These are phyloP conservation scores for Phaseolus coccineus DNA, from an alignment of 331 rosid genomes.

Conservation along the genomic window DNA sequence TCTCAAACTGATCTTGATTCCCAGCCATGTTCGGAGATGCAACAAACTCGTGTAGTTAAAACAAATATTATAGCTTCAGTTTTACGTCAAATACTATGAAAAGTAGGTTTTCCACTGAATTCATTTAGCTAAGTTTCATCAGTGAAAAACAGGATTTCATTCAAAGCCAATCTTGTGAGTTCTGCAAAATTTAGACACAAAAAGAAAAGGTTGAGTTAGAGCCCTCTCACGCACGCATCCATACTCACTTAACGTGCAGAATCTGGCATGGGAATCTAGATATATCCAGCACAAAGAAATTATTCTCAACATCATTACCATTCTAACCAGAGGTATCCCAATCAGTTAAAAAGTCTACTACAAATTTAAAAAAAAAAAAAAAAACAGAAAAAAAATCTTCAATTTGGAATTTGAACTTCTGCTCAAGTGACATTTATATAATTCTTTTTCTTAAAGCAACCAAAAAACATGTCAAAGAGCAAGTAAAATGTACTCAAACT, in stretches of 20 bases:
- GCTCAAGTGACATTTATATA: no score
- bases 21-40: slow-evolving; percentile 71
- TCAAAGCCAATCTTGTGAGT: slow-evolving; percentile 29
- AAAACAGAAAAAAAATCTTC: no score
- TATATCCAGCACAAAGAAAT: slow-evolving; percentile 4
- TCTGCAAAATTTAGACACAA: slow-evolving; percentile 50
- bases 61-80: slow-evolving; percentile 45
- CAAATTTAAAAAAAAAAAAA: background rate
- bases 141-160: slow-evolving; percentile 37
- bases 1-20: slow-evolving; percentile 88
- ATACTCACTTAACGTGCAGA: slow-evolving; percentile 23
- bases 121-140: slow-evolving; percentile 47
- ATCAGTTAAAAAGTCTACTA: slow-evolving; percentile 11
- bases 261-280: slow-evolving; percentile 25
- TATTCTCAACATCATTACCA: background rate
- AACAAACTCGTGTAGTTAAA: slow-evolving; percentile 29
- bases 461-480: no score
- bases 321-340: slow-evolving; percentile 1
- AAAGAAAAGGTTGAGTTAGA: slow-evolving; percentile 8
- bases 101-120: slow-evolving; percentile 41
- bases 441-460: no score
- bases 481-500: no score
- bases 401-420: no score
- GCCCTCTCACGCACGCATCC: slow-evolving; percentile 8
- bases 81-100: slow-evolving; percentile 37